Evolutionary conservation across 176 grass and related monocot genomes (phyloP), one percentile per base, ranked within the genome.

Genomic region (Eleusine indica): DNA sequence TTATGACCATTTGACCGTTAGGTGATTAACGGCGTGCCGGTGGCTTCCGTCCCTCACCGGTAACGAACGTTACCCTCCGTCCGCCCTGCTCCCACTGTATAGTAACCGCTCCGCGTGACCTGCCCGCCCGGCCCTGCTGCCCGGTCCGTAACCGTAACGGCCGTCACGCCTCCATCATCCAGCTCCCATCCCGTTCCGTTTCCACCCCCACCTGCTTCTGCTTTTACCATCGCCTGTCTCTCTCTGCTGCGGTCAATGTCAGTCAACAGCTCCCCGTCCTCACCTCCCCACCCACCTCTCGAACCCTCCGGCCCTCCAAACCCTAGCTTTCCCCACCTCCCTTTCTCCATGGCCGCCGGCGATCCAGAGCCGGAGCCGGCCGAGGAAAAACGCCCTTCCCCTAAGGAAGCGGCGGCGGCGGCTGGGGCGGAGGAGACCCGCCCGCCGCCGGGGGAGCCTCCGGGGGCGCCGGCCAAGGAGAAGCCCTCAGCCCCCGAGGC

Each of bases 241-340:
- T 66, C 41, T 3, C 64, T 19, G 44, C 83, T 77, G 53, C 51
- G 83, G 89, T 94, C 89, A 94, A 84, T 91, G 70, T 37, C 75
- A 89, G 86, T 94, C 89, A 87, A 92, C 91, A 89, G 78, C 14
- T 66, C 25, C 64, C 29, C 29, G 37, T 68, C 56, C 53, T 80
- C 37, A 40, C 5, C 76, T 83, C 46, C 43, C 73, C 30, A 73
- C 65, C 57, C 37, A 6, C 28, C 63, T 85, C 80, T 68, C 71
- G 44, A 47, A 70, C 67, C 49, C 42, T 83, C 54, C 70, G 7
- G 25, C 71, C 58, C 9, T 75, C 73, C 80, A 89, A 94, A 94
- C 91, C 85, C 83, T 93, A 87, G 64, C 66, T 21, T 82, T 51
- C 21, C 14, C 15, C 75, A 76, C 40, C 56, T 47, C 53, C 22